Conservation (phyloP, 331 rosid species). For the Malus hybrid region DNA sequence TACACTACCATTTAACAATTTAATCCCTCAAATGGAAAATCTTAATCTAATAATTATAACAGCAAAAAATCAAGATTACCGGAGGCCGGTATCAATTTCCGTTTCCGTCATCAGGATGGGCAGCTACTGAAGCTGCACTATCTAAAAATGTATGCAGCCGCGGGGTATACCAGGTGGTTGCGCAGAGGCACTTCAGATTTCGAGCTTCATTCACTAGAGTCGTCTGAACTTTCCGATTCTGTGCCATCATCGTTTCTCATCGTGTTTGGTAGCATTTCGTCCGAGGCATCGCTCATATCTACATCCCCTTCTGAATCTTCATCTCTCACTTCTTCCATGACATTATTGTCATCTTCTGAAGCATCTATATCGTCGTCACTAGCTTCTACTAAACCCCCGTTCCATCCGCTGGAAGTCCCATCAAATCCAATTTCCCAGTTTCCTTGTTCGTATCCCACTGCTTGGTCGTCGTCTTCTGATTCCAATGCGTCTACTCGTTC, state of each 20-base stretch:
- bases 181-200: conserved; percentile 19
- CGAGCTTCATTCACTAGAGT: conserved; percentile 62
- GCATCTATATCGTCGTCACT: conserved; percentile 80
- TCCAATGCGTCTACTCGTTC: conserved; percentile 60
- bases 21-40: not conserved
- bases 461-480: conserved; percentile 74
- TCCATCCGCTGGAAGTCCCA: conserved; percentile 59
- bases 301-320: conserved; percentile 67
- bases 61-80: not conserved
- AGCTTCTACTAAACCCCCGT: conserved; percentile 33
- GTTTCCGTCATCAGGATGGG: not conserved
- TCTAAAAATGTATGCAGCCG: conserved; percentile 41
- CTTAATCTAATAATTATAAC: not conserved
- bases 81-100: not conserved
- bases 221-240: conserved; percentile 66
- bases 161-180: conserved; percentile 2
- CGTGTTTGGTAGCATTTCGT: conserved; percentile 43
- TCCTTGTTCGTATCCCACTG: conserved; percentile 68
- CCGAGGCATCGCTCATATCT: conserved; percentile 66
- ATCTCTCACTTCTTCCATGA: conserved; percentile 52
- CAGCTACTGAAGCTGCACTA: conserved; percentile 37
- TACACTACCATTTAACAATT: not conserved
- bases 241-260: conserved; percentile 47
- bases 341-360: conserved; percentile 71
- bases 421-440: conserved; percentile 77